These are phyloP conservation scores for Abelmoschus esculentus DNA, from an alignment of 345 rosid species.

Conservation along the genomic window DNA sequence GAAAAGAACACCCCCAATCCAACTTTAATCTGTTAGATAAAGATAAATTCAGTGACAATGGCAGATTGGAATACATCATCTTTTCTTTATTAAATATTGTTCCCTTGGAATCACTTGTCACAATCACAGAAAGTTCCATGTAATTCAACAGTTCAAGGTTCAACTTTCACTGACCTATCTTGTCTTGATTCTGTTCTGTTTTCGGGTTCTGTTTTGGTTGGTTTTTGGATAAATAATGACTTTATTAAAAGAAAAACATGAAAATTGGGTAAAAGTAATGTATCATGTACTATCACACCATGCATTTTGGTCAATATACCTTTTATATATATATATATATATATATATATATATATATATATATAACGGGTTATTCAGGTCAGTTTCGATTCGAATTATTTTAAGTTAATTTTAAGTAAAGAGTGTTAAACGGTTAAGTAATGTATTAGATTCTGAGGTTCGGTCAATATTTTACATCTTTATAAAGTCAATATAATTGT, in stretches of 20 bases:
- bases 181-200: not conserved
- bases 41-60: constrained; percentile 13
- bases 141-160: constrained; percentile 23
- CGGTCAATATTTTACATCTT: no score
- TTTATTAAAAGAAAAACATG: not conserved
- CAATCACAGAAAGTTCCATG: constrained; percentile 22
- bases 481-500: no score
- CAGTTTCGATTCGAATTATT: no score
- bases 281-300: no score
- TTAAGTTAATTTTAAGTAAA: no score
- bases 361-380: no score
- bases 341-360: no score
- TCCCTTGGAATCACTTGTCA: constrained; percentile 31
- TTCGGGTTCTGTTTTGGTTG: not conserved
- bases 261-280: not conserved
- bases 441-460: no score
- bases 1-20: not conserved
- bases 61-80: constrained; percentile 15
- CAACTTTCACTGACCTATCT: constrained; percentile 6
- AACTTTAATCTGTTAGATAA: constrained; percentile 19
- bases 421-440: no score
- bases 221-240: not conserved
- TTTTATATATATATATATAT: no score
- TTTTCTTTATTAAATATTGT: constrained; percentile 22
- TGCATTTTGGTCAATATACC: no score